Conservation (phyloP, 345 rosid genomes). For the Eucalyptus microcorys region DNA sequence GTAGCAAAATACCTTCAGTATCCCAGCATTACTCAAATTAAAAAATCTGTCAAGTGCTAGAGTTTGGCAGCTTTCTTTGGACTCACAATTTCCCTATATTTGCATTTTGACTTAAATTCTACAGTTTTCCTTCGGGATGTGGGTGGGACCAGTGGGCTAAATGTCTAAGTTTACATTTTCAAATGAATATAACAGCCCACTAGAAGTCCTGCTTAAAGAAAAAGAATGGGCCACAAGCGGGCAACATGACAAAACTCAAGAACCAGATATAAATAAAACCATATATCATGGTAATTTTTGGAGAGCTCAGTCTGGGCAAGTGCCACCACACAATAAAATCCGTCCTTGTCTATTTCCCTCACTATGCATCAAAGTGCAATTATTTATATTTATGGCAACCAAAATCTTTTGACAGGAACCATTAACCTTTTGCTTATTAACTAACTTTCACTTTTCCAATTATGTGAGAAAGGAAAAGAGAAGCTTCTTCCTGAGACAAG, state of each 20-base stretch:
- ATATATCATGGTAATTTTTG: not conserved
- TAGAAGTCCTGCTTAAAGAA: not conserved
- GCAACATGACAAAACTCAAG: not conserved
- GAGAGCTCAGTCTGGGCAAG: not conserved
- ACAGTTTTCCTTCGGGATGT: not conserved
- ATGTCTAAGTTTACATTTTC: not conserved
- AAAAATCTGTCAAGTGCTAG: not conserved
- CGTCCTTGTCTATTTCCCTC: not conserved
- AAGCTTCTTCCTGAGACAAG: not conserved
- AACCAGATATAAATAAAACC: not conserved
- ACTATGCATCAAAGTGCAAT: not conserved
- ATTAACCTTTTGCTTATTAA: not conserved
- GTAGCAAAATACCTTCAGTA: not conserved
- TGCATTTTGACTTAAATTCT: not conserved
- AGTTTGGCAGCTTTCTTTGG: not conserved
- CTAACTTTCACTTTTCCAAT: not conserved
- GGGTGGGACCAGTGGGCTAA: not conserved
- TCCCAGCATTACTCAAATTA: not conserved
- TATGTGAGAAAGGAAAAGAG: not conserved
- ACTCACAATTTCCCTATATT: not conserved
- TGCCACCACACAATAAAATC: not conserved
- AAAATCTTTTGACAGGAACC: not conserved
- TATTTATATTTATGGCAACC: not conserved
- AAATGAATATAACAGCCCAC: not conserved
- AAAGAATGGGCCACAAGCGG: not conserved